Evolutionary conservation across 257 asterid species (phyloP).

Genomic region (Paulownia fortunei): DNA sequence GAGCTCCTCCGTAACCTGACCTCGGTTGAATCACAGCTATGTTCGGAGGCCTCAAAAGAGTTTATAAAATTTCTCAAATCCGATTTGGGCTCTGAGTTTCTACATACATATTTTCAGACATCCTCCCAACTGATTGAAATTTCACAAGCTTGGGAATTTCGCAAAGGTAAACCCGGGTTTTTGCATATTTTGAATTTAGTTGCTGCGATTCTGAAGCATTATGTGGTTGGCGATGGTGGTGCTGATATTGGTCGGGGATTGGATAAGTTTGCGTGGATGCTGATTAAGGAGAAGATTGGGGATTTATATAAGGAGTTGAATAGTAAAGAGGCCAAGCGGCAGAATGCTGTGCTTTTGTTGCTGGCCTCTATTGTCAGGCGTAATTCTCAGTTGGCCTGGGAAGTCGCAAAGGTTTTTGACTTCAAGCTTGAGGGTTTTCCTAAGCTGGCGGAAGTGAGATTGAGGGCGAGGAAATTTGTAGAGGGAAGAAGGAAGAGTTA

Average conservation of each 20-base stretch:
- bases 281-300: slow-evolving; percentile 65
- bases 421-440: slow-evolving; percentile 59
- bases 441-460: slow-evolving; percentile 62
- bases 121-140: slow-evolving; percentile 70
- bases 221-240: slow-evolving; percentile 33
- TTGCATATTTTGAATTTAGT: slow-evolving; percentile 53
- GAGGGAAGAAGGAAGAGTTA: slow-evolving; percentile 53
- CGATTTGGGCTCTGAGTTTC: slow-evolving; percentile 55
- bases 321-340: slow-evolving; percentile 72
- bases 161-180: slow-evolving; percentile 66
- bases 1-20: slow-evolving; percentile 77
- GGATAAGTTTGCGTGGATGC: slow-evolving; percentile 65
- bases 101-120: slow-evolving; percentile 46
- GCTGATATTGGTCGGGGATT: slow-evolving; percentile 37
- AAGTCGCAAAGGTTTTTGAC: slow-evolving; percentile 72
- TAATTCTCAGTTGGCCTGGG: slow-evolving; percentile 74
- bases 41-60: slow-evolving; percentile 70
- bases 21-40: slow-evolving; percentile 62
- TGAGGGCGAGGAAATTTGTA: slow-evolving; percentile 57
- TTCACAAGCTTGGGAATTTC: slow-evolving; percentile 77
- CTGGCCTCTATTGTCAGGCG: slow-evolving; percentile 73
- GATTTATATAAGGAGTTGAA: slow-evolving; percentile 76
- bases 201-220: slow-evolving; percentile 58
- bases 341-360: slow-evolving; percentile 62
- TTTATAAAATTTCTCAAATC: slow-evolving; percentile 68